These are phyloP conservation scores for Thinopyrum elongatum DNA, from an alignment of 176 grass and related monocot species.

Conservation along the genomic window DNA sequence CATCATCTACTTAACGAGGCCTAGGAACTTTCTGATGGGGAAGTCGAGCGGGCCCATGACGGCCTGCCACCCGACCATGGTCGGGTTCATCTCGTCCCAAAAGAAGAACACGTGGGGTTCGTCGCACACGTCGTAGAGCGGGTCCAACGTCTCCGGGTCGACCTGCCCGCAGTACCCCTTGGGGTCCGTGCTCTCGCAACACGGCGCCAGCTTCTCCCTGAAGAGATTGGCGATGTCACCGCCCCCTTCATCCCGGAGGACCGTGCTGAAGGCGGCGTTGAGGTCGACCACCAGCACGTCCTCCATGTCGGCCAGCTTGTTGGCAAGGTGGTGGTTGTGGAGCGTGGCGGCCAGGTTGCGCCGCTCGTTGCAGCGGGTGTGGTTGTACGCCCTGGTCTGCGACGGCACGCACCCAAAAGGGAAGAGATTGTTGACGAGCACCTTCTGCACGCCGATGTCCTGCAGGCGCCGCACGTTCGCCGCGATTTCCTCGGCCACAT, in stretches of 20 bases:
- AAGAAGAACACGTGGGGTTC: constrained; percentile 23
- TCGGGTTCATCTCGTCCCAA: constrained; percentile 35
- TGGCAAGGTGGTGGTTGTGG: not conserved
- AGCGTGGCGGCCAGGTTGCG: not conserved
- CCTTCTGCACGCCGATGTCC: not conserved
- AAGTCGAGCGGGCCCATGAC: not conserved
- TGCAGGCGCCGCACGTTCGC: not conserved
- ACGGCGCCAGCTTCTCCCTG: not conserved
- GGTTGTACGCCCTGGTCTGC: not conserved
- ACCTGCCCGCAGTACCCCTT: not conserved
- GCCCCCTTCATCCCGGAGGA: not conserved
- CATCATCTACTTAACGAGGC: not conserved
- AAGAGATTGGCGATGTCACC: not conserved
- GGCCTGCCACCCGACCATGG: constrained; percentile 26
- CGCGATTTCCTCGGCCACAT: not conserved
- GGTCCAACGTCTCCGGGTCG: not conserved
- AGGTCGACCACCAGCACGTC: not conserved
- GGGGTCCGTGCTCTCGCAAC: not conserved
- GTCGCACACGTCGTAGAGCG: not conserved
- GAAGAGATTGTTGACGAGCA: not conserved
- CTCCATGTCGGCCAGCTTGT: not conserved
- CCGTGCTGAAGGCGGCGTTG: not conserved
- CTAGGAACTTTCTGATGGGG: not conserved
- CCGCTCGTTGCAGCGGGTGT: not conserved
- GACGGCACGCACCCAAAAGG: not conserved